Percentiles rank a stretch among this genome's conserved stretches.
These are phyloP conservation scores for Trametes sanguinea DNA, from an alignment of 768 basidiomycete genomes.

Conservation along the genomic window DNA sequence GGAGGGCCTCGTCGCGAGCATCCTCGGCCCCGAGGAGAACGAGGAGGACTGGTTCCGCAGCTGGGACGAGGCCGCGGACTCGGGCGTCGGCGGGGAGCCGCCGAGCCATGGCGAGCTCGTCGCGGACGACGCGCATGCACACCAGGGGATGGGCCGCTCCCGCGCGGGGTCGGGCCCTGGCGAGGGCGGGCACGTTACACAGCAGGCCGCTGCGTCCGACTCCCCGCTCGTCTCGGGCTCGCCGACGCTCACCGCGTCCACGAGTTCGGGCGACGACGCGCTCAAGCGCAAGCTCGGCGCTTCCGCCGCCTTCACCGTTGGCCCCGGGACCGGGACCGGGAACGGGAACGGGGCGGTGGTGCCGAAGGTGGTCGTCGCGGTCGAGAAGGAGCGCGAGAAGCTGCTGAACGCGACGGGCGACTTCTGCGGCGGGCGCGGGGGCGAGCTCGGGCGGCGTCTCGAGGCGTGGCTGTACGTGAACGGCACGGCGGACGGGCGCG, in stretches of 20 bases:
- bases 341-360: conserved; percentile 49
- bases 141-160: too few relatives aligned
- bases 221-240: conserved; percentile 6
- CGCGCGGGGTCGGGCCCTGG: too few relatives aligned
- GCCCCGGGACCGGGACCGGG: conserved; percentile 11
- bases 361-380: conserved; percentile 43
- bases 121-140: conserved; percentile 1
- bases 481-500: conserved; percentile 32
- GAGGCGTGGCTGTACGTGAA: conserved; percentile 64
- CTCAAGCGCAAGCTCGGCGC: conserved; percentile 5
- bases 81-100: background rate
- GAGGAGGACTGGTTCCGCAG: conserved; percentile 73
- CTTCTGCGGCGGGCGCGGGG: conserved; percentile 76
- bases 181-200: too few relatives aligned
- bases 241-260: conserved; percentile 22
- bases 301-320: too few relatives aligned
- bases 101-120: conserved; percentile 5
- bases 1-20: conserved; percentile 75
- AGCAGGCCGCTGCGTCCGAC: background rate
- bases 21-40: conserved; percentile 69
- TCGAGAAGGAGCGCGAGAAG: conserved; percentile 69
- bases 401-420: conserved; percentile 73
- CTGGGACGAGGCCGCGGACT: conserved; percentile 26
- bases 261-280: conserved; percentile 20
- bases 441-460: conserved; percentile 71